Percentiles rank a stretch among this genome's conserved stretches.
Evolutionary conservation across 1,284 basidiomycete species (phyloP).

Genomic region (Prillingera fragicola): DNA sequence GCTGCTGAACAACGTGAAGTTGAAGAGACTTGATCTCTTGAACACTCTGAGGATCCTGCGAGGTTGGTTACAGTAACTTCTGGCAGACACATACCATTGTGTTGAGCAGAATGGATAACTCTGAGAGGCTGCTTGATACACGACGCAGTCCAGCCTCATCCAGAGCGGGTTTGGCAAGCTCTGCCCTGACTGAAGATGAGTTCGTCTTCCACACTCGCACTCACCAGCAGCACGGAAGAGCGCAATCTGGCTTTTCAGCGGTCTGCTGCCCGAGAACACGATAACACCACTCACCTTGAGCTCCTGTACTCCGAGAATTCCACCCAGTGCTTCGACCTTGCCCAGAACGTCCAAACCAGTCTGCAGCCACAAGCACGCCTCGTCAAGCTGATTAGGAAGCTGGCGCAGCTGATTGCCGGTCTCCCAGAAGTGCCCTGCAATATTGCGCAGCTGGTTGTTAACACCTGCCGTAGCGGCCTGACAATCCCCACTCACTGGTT

Average conservation of each 20-base stretch:
- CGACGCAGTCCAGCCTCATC: background rate
- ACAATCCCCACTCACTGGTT: too few species aligned
- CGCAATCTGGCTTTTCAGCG: background rate
- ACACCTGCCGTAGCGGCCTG: too few species aligned
- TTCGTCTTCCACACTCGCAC: background rate
- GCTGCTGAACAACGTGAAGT: constrained; percentile 3
- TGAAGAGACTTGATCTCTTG: constrained; percentile 8
- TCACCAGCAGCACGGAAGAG: constrained; percentile 1
- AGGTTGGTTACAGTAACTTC: too few species aligned
- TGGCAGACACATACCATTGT: too few species aligned
- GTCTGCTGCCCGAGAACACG: background rate
- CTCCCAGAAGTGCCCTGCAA: constrained; percentile 1
- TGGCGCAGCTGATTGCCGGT: constrained; percentile 2
- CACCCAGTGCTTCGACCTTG: background rate
- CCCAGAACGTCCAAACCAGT: constrained; percentile 2
- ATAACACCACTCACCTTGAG: constrained; percentile 4
- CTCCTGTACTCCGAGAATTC: background rate
- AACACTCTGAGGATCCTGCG: constrained; percentile 3
- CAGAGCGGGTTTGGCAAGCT: background rate
- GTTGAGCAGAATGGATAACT: too few species aligned
- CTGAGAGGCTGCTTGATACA: too few species aligned
- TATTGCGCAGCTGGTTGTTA: constrained; percentile 2
- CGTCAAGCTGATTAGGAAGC: background rate
- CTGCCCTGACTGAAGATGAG: constrained; percentile 4
- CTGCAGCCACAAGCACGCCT: constrained; percentile 5